These are phyloP conservation scores for Rhizomucor pusillus DNA, from an alignment of 371 early-diverging fungal species.

Conservation along the genomic window DNA sequence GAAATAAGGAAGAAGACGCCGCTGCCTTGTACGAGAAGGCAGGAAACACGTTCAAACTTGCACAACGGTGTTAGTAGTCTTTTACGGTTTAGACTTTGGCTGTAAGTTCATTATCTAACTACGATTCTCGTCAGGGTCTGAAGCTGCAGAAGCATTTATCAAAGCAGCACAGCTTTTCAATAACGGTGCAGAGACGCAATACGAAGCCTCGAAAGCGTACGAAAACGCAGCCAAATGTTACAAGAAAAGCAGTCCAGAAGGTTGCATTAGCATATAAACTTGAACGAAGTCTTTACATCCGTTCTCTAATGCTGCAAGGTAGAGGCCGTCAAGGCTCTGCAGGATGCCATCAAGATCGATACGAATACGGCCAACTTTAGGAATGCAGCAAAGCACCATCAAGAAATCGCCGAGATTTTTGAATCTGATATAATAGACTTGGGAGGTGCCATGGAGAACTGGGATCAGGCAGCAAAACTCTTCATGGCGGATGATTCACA, in stretches of 20 bases:
- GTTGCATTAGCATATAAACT: constrained; percentile 34
- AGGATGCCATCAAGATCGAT: constrained; percentile 75
- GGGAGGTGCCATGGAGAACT: constrained; percentile 80
- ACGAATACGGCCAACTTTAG: constrained; percentile 86
- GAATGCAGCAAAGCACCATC: constrained; percentile 88
- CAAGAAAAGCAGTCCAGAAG: constrained; percentile 80
- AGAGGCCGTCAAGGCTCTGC: constrained; percentile 76
- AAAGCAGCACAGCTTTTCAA: constrained; percentile 72
- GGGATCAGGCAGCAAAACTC: constrained; percentile 90
- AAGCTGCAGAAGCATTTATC: constrained; percentile 89
- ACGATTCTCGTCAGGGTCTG: constrained; percentile 61
- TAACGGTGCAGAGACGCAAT: constrained; percentile 62
- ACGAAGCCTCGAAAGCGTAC: constrained; percentile 83
- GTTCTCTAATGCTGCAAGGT: background rate
- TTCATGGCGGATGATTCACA: constrained; percentile 86
- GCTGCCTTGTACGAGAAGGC: constrained; percentile 89
- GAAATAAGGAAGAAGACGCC: constrained; percentile 88
- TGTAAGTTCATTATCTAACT: background rate
- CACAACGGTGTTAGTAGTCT: constrained; percentile 72
- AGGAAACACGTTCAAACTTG: constrained; percentile 86
- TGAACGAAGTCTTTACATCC: background rate
- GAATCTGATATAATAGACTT: constrained; percentile 84
- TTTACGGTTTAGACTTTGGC: background rate
- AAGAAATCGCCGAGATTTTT: constrained; percentile 92
- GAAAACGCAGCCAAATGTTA: constrained; percentile 85